Percentiles rank a stretch among this genome's conserved stretches.
These are phyloP conservation scores for Durio zibethinus DNA, from an alignment of 345 rosid species.

Conservation along the genomic window DNA sequence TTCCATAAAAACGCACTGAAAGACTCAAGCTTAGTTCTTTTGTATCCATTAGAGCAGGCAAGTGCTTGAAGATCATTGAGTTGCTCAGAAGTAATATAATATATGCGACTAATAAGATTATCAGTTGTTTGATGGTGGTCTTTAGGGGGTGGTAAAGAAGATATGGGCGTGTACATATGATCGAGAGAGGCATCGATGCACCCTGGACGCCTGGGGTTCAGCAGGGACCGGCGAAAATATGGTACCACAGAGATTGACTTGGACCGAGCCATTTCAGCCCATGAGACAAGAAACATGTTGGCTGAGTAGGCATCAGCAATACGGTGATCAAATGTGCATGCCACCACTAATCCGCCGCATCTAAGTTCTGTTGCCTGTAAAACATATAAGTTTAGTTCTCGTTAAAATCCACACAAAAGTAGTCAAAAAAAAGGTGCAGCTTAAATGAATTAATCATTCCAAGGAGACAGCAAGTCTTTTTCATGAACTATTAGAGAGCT, in stretches of 20 bases:
- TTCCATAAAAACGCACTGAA: constrained; percentile 61
- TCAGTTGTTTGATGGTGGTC: not conserved
- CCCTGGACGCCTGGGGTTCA: constrained; percentile 45
- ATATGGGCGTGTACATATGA: constrained; percentile 43
- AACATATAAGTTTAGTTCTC: not conserved
- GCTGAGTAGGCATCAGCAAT: constrained; percentile 56
- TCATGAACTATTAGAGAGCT: not conserved
- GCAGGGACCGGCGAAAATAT: constrained; percentile 48
- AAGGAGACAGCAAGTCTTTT: not conserved
- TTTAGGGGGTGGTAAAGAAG: constrained; percentile 38
- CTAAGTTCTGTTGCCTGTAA: constrained; percentile 47
- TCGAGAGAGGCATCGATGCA: constrained; percentile 24
- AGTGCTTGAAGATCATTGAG: constrained; percentile 34
- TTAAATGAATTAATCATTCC: not conserved
- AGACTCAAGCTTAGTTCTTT: constrained; percentile 49
- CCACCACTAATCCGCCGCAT: constrained; percentile 52
- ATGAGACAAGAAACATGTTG: constrained; percentile 61
- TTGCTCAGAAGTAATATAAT: constrained; percentile 29
- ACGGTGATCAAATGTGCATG: too few species aligned
- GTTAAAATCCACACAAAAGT: not conserved
- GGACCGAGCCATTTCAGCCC: constrained; percentile 53
- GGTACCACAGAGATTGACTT: constrained; percentile 29
- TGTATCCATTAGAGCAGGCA: constrained; percentile 31
- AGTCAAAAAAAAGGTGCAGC: not conserved
- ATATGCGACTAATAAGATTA: too few species aligned